Evolutionary conservation across 2,329 filamentous ascomycete species (phyloP).

Genomic region (Nothopassalora personata): DNA sequence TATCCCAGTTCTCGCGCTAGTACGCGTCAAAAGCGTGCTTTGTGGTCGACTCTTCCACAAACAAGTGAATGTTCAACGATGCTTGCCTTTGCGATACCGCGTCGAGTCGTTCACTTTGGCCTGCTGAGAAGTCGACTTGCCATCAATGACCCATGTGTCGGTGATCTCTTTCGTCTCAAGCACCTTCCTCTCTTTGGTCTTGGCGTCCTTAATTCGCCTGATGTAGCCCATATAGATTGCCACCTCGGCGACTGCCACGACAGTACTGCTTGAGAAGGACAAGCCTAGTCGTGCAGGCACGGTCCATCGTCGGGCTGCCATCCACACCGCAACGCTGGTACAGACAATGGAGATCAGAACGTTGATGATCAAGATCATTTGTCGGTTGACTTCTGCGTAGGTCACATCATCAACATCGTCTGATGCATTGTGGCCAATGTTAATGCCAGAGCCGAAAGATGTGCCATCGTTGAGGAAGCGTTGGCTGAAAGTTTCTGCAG

Average conservation of each 20-base stretch:
- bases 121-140: slow-evolving; percentile 14
- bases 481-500: slow-evolving; percentile 55
- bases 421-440: slow-evolving; percentile 37
- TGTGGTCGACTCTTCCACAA: not conserved
- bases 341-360: slow-evolving; percentile 82
- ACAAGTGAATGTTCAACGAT: slow-evolving; percentile 32
- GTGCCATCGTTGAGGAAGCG: slow-evolving; percentile 54
- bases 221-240: slow-evolving; percentile 72
- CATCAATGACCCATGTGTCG: slow-evolving; percentile 61
- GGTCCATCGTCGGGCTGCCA: slow-evolving; percentile 71
- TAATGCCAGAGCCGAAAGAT: slow-evolving; percentile 32
- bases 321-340: slow-evolving; percentile 70
- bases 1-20: slow-evolving; percentile 17
- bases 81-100: slow-evolving; percentile 41
- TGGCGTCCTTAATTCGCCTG: slow-evolving; percentile 64
- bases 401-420: slow-evolving; percentile 57
- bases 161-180: slow-evolving; percentile 65
- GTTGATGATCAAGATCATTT: slow-evolving; percentile 80
- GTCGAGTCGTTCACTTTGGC: slow-evolving; percentile 23
- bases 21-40: slow-evolving; percentile 18
- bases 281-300: slow-evolving; percentile 64
- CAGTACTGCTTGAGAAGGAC: slow-evolving; percentile 62
- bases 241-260: slow-evolving; percentile 71
- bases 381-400: slow-evolving; percentile 70
- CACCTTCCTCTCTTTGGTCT: slow-evolving; percentile 54